A percentile compares a stretch with the other conserved stretches of the same genome.
Evolutionary conservation across 2,329 filamentous ascomycete genomes (phyloP).

Genomic region (Penicillium oxalicum): DNA sequence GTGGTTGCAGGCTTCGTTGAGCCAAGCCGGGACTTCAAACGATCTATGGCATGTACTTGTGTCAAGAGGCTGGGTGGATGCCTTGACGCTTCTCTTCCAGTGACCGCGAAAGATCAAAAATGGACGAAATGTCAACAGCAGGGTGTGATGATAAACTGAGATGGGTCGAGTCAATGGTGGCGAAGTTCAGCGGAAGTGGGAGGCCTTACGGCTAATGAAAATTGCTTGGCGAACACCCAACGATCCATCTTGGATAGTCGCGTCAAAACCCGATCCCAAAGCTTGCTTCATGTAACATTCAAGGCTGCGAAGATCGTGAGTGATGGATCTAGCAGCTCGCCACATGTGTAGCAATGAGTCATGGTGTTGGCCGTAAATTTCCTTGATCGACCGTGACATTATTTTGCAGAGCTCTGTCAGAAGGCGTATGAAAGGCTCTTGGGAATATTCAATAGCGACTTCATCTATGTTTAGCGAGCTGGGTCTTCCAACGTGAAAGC

Average conservation of each 20-base stretch:
- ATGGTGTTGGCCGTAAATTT: conserved; percentile 40
- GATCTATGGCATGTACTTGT: conserved; percentile 12
- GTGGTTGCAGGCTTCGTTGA: conserved; percentile 42
- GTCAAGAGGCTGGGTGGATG: conserved; percentile 6
- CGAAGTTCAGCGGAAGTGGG: not conserved
- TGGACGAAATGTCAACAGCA: conserved; percentile 41
- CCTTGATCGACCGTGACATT: conserved; percentile 38
- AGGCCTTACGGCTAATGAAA: conserved; percentile 34
- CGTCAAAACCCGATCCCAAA: conserved; percentile 33
- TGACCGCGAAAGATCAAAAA: conserved; percentile 43
- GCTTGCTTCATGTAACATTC: conserved; percentile 24
- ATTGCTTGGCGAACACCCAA: conserved; percentile 40
- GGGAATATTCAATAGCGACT: conserved; percentile 32
- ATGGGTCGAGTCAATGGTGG: conserved; percentile 1
- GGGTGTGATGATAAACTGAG: conserved; percentile 41
- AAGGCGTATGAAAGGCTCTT: conserved; percentile 36
- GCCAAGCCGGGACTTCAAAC: conserved; percentile 32
- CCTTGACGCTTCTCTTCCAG: conserved; percentile 30
- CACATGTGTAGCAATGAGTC: conserved; percentile 37
- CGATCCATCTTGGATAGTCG: conserved; percentile 32
- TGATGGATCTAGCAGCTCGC: conserved; percentile 30
- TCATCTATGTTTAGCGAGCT: conserved; percentile 37
- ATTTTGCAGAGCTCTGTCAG: conserved; percentile 35
- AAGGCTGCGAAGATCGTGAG: conserved; percentile 25
- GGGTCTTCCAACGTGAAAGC: conserved; percentile 41